Percentiles rank a stretch among this genome's conserved stretches.
Conservation (phyloP, 768 basidiomycete genomes). For the Suillus subalutaceus region DNA sequence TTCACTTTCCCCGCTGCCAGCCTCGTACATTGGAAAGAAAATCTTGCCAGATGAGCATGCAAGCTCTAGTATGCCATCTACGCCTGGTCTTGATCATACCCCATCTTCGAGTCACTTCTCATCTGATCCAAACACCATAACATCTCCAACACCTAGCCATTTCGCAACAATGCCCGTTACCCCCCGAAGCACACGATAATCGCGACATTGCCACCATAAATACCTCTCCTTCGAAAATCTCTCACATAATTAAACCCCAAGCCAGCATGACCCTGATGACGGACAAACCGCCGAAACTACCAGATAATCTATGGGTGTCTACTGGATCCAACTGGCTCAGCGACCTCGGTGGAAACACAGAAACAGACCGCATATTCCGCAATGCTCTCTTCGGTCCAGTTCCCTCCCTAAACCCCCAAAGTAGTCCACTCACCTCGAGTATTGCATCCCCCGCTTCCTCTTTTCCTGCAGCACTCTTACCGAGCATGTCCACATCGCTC, state of each 20-base stretch:
- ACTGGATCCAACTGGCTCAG: conserved; percentile 33
- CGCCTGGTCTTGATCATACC: conserved; percentile 13
- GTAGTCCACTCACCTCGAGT: conserved; percentile 27
- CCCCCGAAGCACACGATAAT: conserved; percentile 16
- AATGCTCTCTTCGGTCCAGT: conserved; percentile 21
- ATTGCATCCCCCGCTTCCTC: conserved; percentile 23
- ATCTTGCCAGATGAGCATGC: conserved; percentile 21
- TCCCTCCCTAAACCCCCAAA: conserved; percentile 18
- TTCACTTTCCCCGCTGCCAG: conserved; percentile 31
- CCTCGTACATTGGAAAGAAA: conserved; percentile 30
- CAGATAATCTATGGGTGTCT: conserved; percentile 19
- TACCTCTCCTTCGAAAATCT: conserved; percentile 17
- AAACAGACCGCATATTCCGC: conserved; percentile 35
- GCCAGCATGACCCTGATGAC: conserved; percentile 4
- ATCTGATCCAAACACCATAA: conserved; percentile 13
- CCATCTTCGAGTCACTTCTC: conserved; percentile 9
- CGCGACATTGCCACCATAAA: conserved; percentile 16
- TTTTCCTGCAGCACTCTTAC: conserved; percentile 19
- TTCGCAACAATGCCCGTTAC: conserved; percentile 31
- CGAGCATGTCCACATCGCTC: conserved; percentile 17
- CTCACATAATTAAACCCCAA: conserved; percentile 10
- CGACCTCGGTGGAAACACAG: conserved; percentile 34
- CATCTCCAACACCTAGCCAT: conserved; percentile 32
- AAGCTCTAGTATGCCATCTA: conserved; percentile 14
- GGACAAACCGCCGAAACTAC: conserved; percentile 11